Percentiles rank a stretch among this genome's conserved stretches.
Evolutionary conservation across 2,329 filamentous ascomycete genomes (phyloP).

Genomic region (Colletotrichum lupini): DNA sequence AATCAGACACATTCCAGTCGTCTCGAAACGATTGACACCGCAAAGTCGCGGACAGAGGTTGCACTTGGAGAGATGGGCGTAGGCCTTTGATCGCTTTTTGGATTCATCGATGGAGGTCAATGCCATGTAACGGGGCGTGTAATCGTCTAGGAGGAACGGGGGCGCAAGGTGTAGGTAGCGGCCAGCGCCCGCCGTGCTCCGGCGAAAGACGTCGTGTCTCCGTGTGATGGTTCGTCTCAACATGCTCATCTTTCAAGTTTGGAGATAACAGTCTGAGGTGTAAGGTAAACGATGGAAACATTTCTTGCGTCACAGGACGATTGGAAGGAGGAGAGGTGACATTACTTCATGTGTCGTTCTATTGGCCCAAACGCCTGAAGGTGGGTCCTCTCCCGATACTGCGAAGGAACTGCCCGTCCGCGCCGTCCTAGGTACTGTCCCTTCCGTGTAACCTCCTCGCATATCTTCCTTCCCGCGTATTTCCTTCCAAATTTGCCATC

Average conservation of each 20-base stretch:
- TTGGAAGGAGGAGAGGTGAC: not conserved
- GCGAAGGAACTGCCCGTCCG: not conserved
- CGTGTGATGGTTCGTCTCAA: not conserved
- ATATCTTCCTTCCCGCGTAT: not conserved
- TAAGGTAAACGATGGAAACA: not conserved
- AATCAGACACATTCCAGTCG: slow-evolving; percentile 81
- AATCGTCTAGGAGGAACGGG: slow-evolving; percentile 78
- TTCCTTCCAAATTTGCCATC: not conserved
- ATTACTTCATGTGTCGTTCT: slow-evolving; percentile 16
- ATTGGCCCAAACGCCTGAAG: not conserved
- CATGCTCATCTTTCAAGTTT: slow-evolving; percentile 4
- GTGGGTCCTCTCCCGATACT: not conserved
- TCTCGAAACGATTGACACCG: slow-evolving; percentile 84
- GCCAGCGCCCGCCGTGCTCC: not conserved
- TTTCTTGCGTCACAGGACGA: slow-evolving; percentile 11
- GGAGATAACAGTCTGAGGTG: not conserved
- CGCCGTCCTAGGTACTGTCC: not conserved
- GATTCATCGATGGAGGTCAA: slow-evolving; percentile 76
- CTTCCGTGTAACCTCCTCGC: not conserved
- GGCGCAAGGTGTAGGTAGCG: slow-evolving; percentile 64
- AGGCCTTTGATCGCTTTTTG: slow-evolving; percentile 78
- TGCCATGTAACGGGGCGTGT: slow-evolving; percentile 77
- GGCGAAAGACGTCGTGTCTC: not conserved
- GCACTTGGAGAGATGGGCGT: slow-evolving; percentile 80
- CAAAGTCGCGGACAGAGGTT: slow-evolving; percentile 84